Conservation (phyloP, 495 filamentous ascomycete species). For the Aspergillus hancockii region DNA sequence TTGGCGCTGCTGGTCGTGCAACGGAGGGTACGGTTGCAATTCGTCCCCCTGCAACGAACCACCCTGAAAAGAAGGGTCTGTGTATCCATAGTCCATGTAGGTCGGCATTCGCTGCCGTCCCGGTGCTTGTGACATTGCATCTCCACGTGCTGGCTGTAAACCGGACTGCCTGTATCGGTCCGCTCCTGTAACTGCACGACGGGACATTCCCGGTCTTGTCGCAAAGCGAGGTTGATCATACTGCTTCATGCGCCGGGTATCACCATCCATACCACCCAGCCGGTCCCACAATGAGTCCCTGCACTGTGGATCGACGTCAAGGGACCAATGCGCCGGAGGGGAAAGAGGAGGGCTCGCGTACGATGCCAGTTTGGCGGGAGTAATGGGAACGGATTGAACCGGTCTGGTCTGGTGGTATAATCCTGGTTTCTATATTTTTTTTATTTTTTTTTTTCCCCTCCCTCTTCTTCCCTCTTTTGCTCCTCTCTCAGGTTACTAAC, state of each 20-base stretch:
- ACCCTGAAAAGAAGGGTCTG: conserved; percentile 39
- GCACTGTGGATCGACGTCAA: conserved; percentile 42
- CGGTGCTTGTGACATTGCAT: conserved; percentile 37
- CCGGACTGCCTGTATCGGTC: conserved; percentile 40
- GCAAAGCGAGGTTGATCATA: conserved; percentile 58
- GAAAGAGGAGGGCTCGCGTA: conserved; percentile 59
- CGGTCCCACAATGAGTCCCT: conserved; percentile 43
- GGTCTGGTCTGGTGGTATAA: not conserved
- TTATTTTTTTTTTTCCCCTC: conserved; percentile 1
- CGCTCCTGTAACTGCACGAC: conserved; percentile 27
- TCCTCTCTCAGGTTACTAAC: conserved; percentile 8
- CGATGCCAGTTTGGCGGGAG: conserved; percentile 58
- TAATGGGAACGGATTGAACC: not conserved
- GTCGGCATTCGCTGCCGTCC: conserved; percentile 36
- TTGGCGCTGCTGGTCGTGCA: conserved; percentile 33
- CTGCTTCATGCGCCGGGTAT: conserved; percentile 64
- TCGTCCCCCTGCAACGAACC: conserved; percentile 44
- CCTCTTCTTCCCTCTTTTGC: conserved; percentile 9
- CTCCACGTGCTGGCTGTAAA: conserved; percentile 38
- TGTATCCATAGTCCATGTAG: conserved; percentile 47
- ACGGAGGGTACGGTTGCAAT: conserved; percentile 47
- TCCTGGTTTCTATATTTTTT: not conserved
- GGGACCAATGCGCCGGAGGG: conserved; percentile 57
- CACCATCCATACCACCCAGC: conserved; percentile 70
- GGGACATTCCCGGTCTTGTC: conserved; percentile 26